Percentiles rank a stretch among this genome's conserved stretches.
phyloP scores from a whole-genome alignment of 164 flowering plant genomes.

The Magnolia officinalis region DNA sequence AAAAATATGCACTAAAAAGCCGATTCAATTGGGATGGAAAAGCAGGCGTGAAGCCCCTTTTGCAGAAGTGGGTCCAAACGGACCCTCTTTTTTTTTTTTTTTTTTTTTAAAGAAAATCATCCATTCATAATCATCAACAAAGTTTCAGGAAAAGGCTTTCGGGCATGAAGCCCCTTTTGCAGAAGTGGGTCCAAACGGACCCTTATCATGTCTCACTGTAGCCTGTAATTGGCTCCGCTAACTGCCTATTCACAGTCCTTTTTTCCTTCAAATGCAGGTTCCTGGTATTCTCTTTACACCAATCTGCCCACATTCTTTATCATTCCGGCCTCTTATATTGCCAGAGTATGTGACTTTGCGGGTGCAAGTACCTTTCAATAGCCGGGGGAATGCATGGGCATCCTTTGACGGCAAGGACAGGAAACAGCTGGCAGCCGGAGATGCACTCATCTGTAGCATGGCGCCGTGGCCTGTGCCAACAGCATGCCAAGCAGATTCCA shows the following conservation, averaged over 20 bases:
- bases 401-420: conserved; percentile 94
- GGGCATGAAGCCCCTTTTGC: too few species aligned
- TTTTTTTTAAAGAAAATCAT: too few species aligned
- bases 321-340: conserved; percentile 88
- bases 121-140: too few species aligned
- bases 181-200: too few species aligned
- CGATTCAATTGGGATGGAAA: too few species aligned
- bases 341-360: conserved; percentile 87
- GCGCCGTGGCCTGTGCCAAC: conserved; percentile 99
- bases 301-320: conserved; percentile 93
- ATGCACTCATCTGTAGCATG: conserved; percentile 91
- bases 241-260: not conserved
- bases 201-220: too few species aligned
- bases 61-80: too few species aligned
- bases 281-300: conserved; percentile 96
- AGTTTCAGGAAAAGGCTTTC: too few species aligned
- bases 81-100: too few species aligned
- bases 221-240: too few species aligned
- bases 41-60: too few species aligned
- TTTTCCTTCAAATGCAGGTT: conserved; percentile 49
- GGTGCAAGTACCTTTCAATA: conserved; percentile 84
- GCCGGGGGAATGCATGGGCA: conserved; percentile 91
- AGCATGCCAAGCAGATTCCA: conserved; percentile 84
- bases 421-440: conserved; percentile 73
- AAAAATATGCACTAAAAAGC: too few species aligned